Percentiles rank a stretch among this genome's conserved stretches.
These are phyloP conservation scores for Flaveria sonorensis DNA, from an alignment of 129 eudicot species.

Conservation along the genomic window DNA sequence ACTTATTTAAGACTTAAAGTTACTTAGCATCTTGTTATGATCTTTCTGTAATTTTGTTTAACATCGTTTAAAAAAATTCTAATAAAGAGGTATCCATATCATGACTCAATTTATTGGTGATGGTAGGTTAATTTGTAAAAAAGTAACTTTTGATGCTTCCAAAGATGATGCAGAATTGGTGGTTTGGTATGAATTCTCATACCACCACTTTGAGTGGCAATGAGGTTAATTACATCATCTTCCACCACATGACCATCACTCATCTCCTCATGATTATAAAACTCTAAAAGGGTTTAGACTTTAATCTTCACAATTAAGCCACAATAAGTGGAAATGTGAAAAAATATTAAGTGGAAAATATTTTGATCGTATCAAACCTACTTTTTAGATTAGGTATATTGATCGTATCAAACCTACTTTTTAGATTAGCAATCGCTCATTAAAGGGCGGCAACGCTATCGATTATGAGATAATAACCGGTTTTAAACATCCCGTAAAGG, in stretches of 20 bases:
- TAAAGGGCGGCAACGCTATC: too few relatives aligned
- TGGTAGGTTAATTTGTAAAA: background rate
- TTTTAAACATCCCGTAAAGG: too few relatives aligned
- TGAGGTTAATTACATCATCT: background rate
- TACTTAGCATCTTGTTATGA: too few relatives aligned
- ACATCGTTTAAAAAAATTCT: too few relatives aligned
- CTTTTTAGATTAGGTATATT: too few relatives aligned
- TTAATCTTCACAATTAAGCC: constrained; percentile 15
- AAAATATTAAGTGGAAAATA: background rate
- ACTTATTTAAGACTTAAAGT: too few relatives aligned
- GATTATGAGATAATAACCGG: too few relatives aligned
- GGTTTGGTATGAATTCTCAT: constrained; percentile 25
- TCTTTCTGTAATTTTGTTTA: too few relatives aligned
- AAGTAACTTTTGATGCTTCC: constrained; percentile 19
- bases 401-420: too few relatives aligned
- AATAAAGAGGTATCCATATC: background rate
- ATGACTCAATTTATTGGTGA: background rate
- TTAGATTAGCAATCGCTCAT: too few relatives aligned
- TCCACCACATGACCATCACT: constrained; percentile 25
- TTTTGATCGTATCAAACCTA: too few relatives aligned
- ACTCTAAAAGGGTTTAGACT: background rate
- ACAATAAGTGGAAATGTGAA: constrained; percentile 4
- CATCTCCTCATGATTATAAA: constrained; percentile 27
- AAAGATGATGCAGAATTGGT: constrained; percentile 23
- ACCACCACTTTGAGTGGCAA: constrained; percentile 18